Percentiles rank a stretch among this genome's conserved stretches.
phyloP scores from a whole-genome alignment of 805 yeast genomes.

The Pichia heedii region DNA sequence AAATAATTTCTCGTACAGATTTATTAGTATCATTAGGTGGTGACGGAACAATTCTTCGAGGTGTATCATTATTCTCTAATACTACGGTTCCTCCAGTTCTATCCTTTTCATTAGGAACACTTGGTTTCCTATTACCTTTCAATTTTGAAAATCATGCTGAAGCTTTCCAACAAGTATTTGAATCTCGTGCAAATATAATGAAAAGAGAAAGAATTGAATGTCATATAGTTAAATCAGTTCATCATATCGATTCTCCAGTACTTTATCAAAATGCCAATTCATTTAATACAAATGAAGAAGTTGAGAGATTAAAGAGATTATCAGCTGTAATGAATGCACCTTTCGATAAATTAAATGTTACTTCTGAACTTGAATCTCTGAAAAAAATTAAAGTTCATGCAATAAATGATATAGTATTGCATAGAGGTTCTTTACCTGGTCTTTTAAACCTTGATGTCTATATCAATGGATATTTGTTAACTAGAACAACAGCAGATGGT shows the following conservation, averaged over 20 bases:
- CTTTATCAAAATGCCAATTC: constrained; percentile 3
- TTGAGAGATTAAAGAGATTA: constrained; percentile 8
- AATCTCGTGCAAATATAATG: constrained; percentile 60
- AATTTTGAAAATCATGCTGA: constrained; percentile 53
- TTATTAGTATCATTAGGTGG: constrained; percentile 88
- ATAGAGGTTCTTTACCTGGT: constrained; percentile 83
- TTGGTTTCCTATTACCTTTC: constrained; percentile 85
- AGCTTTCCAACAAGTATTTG: constrained; percentile 59
- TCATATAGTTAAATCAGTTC: constrained; percentile 36
- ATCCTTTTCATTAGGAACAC: constrained; percentile 81
- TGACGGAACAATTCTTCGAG: constrained; percentile 86
- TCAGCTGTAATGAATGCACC: constrained; percentile 12
- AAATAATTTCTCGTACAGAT: constrained; percentile 62
- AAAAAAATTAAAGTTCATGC: constrained; percentile 42
- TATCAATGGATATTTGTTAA: constrained; percentile 75
- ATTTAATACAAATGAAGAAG: constrained; percentile 3
- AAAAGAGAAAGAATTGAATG: constrained; percentile 77
- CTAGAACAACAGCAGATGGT: constrained; percentile 91
- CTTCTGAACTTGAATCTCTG: constrained; percentile 10
- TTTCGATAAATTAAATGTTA: constrained; percentile 9
- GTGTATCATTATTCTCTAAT: constrained; percentile 68
- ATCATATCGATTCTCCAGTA: background rate
- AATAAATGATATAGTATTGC: constrained; percentile 85
- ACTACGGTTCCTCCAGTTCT: constrained; percentile 78
- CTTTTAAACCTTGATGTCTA: constrained; percentile 75